phyloP scores from a whole-genome alignment of 805 yeast genomes.

The Jamesozyma piceae region DNA sequence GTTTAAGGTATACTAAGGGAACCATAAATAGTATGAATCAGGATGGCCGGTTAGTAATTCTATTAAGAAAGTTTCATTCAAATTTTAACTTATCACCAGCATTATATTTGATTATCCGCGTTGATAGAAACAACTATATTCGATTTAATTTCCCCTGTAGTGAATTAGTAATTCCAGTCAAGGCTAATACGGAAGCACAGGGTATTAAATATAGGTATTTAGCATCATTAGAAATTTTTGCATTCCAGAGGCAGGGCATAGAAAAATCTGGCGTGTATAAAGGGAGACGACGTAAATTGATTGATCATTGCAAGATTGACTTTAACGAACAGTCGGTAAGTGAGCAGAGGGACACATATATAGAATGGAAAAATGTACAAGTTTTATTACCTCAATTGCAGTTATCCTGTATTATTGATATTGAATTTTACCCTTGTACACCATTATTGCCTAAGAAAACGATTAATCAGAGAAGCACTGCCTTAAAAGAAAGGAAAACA shows the following conservation, averaged over 20 bases:
- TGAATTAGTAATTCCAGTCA: constrained; percentile 4
- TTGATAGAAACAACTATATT: constrained; percentile 8
- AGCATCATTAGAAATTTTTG: constrained; percentile 3
- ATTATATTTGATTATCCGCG: constrained; percentile 8
- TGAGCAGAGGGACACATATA: constrained; percentile 2
- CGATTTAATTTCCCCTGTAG: constrained; percentile 5
- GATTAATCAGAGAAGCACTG: background rate
- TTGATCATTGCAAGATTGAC: constrained; percentile 2
- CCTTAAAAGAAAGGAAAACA: background rate
- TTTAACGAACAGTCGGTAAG: background rate
- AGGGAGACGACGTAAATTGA: constrained; percentile 9
- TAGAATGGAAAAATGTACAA: constrained; percentile 10
- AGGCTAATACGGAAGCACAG: background rate
- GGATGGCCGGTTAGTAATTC: background rate
- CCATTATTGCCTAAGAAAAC: constrained; percentile 9
- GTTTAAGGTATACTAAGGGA: too few relatives aligned
- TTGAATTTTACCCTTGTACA: constrained; percentile 13
- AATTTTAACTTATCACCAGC: background rate
- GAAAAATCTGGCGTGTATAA: background rate
- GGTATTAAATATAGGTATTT: background rate
- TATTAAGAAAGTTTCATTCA: background rate
- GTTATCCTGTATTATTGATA: constrained; percentile 6
- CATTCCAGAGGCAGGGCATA: constrained; percentile 11
- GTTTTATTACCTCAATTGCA: constrained; percentile 1
- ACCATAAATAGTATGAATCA: constrained; percentile 1